Conservation (phyloP, 2,329 filamentous ascomycete genomes). For the Fusarium equiseti region DNA sequence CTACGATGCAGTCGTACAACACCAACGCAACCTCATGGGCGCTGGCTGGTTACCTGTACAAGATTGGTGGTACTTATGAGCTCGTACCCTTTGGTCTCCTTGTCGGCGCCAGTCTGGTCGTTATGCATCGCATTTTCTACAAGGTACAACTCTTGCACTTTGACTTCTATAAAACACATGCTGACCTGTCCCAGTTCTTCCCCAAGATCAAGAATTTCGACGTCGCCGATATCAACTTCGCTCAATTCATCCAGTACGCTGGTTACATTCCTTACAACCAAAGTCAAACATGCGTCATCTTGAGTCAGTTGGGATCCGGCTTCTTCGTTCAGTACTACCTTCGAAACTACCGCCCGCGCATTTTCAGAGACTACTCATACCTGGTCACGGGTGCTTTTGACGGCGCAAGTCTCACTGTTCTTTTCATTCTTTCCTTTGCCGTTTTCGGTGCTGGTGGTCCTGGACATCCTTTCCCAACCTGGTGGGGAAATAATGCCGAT, state of each 20-base stretch:
- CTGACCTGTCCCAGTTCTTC: constrained; percentile 53
- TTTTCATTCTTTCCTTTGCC: constrained; percentile 68
- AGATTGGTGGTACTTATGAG: constrained; percentile 56
- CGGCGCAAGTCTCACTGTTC: constrained; percentile 60
- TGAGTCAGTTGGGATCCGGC: constrained; percentile 59
- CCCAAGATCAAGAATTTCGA: constrained; percentile 60
- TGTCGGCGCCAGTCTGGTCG: constrained; percentile 60
- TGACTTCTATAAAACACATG: neutral
- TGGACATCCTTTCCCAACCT: constrained; percentile 60
- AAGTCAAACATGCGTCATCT: constrained; percentile 66
- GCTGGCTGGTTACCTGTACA: constrained; percentile 66
- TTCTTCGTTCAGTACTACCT: constrained; percentile 66
- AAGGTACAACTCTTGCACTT: constrained; percentile 49
- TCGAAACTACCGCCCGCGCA: constrained; percentile 62
- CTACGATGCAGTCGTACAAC: constrained; percentile 62
- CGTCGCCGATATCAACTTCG: constrained; percentile 61
- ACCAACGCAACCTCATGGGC: constrained; percentile 63
- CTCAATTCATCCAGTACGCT: constrained; percentile 66
- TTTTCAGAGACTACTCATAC: constrained; percentile 68
- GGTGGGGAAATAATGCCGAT: constrained; percentile 66
- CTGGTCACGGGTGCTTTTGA: constrained; percentile 66
- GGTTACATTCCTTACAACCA: constrained; percentile 67
- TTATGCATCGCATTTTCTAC: constrained; percentile 58
- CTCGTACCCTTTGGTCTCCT: constrained; percentile 64
- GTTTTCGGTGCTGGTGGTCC: constrained; percentile 65